Evolutionary conservation across 345 rosid genomes (phyloP).

Genomic region (Reutealis trisperma): DNA sequence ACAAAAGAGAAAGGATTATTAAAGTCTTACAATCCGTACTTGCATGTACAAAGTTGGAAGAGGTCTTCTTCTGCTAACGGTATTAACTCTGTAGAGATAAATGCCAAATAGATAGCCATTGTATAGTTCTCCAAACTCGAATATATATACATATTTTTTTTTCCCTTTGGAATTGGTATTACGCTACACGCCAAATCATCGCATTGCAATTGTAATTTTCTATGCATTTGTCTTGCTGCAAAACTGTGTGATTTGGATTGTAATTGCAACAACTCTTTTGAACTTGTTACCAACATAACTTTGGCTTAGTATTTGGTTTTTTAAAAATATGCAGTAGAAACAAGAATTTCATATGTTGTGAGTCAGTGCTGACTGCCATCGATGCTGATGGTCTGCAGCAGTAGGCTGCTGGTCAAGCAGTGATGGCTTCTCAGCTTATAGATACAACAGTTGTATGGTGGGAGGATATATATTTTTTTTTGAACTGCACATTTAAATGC

Average conservation of each 20-base stretch:
- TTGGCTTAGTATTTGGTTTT: not conserved
- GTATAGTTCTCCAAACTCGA: slow-evolving; percentile 15
- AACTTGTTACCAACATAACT: not conserved
- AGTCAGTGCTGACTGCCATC: not conserved
- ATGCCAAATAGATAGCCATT: slow-evolving; percentile 7
- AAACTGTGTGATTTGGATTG: not conserved
- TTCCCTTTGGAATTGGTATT: not conserved
- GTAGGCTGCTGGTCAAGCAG: not conserved
- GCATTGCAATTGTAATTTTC: not conserved
- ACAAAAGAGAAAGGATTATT: slow-evolving; percentile 33
- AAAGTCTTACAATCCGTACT: not conserved
- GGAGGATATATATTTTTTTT: too few species aligned
- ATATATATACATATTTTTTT: not conserved
- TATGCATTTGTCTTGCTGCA: slow-evolving; percentile 2
- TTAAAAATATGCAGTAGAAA: not conserved
- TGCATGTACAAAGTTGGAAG: not conserved
- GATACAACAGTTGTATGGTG: not conserved
- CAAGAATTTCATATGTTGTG: not conserved
- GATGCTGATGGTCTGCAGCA: not conserved
- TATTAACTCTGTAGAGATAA: slow-evolving; percentile 9
- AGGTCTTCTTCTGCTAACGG: not conserved
- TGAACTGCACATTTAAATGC: too few species aligned
- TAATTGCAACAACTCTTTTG: not conserved
- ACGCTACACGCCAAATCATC: not conserved
- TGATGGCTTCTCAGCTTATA: not conserved